A percentile compares a stretch with the other conserved stretches of the same genome.
Conservation (phyloP, 2,329 filamentous ascomycete species). For the Neonectria sp. region DNA sequence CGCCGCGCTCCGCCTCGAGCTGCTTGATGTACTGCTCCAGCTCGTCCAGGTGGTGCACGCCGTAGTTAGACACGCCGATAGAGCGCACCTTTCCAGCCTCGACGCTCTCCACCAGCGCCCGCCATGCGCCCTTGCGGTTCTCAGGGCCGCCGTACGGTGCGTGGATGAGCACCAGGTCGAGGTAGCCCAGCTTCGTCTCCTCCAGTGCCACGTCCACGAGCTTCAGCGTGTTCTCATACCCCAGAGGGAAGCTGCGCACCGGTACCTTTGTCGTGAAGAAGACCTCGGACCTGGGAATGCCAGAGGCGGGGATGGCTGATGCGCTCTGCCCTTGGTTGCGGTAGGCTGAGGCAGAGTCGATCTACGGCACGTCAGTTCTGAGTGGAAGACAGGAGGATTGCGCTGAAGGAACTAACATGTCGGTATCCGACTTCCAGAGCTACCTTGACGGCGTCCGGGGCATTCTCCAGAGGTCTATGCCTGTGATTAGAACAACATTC, state of each 20-base stretch:
- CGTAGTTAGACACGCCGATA: slow-evolving; percentile 77
- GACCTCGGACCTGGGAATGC: slow-evolving; percentile 62
- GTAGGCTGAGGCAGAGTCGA: slow-evolving; percentile 69
- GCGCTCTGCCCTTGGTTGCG: slow-evolving; percentile 66
- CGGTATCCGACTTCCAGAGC: slow-evolving; percentile 68
- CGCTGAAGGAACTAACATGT: slow-evolving; percentile 56
- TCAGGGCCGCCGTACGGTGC: slow-evolving; percentile 71
- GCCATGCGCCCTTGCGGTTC: slow-evolving; percentile 73
- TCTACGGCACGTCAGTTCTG: slow-evolving; percentile 48
- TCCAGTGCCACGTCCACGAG: slow-evolving; percentile 75
- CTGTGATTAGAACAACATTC: slow-evolving; percentile 24
- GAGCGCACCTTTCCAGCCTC: slow-evolving; percentile 74
- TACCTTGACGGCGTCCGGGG: slow-evolving; percentile 57
- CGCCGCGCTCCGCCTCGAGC: slow-evolving; percentile 73
- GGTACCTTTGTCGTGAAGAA: slow-evolving; percentile 72
- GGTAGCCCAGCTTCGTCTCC: slow-evolving; percentile 74
- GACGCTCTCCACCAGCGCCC: slow-evolving; percentile 74
- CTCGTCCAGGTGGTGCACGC: slow-evolving; percentile 74
- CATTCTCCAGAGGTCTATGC: slow-evolving; percentile 49
- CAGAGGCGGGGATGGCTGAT: slow-evolving; percentile 59
- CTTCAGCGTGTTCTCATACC: slow-evolving; percentile 75
- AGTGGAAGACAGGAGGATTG: neutral
- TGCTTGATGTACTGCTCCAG: slow-evolving; percentile 72
- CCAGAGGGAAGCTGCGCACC: slow-evolving; percentile 53
- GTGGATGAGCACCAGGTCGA: slow-evolving; percentile 77